Base-by-base conservation (phyloP, 208 protist genomes). In the Wallacemonas sp. region DNA sequence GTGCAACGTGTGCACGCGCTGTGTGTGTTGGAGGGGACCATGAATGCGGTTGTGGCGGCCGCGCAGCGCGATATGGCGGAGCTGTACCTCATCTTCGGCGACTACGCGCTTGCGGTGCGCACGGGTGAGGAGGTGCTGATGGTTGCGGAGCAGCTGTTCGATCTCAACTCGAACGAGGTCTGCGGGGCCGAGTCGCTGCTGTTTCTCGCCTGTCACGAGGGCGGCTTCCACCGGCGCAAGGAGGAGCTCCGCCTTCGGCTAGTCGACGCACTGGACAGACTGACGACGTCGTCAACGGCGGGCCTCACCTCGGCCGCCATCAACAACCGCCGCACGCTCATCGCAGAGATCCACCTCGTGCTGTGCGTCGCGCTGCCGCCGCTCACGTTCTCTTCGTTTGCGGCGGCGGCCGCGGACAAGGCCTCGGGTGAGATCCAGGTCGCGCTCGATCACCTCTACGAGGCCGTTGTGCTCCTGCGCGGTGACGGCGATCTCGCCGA, bases 1-100 rank as follows among this genome's bases (percentile, higher is more conserved):
- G 68, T 81, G 38, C 79, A 89, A 66, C 83, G 78, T 17, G 79
- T 85, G n/a, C 78, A 89, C 52, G 71, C 65, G 5, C 57, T 83
- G 33, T 85, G 76, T 60, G 36, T 85, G 38, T 43, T 76, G 41
- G 67, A 83, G 30, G 70, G 77, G 16, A 75, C 78, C 61, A 82
- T 77, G 14, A 81, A 68, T 12, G 68, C 65, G 0, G 54, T 71
- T 5, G 79, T 89, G 36, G 77, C 73, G 63, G 71, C 62, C 2
- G 78, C 78, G 17, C 79, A 85, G 68, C 72, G 73, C 27, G 78
- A 85, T 41, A 65, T 85, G 2, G 70, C 75, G 0, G 83, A 89
- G 60, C 33, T 75, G 9, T 81, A 72, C 64, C 49, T 78, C 43
- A 74, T 80, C 61, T 78, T 79, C 57, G 83, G 79, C 38, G 79